Conservation (phyloP, 306 rosid genomes). For the Cucurbita pepo region DNA sequence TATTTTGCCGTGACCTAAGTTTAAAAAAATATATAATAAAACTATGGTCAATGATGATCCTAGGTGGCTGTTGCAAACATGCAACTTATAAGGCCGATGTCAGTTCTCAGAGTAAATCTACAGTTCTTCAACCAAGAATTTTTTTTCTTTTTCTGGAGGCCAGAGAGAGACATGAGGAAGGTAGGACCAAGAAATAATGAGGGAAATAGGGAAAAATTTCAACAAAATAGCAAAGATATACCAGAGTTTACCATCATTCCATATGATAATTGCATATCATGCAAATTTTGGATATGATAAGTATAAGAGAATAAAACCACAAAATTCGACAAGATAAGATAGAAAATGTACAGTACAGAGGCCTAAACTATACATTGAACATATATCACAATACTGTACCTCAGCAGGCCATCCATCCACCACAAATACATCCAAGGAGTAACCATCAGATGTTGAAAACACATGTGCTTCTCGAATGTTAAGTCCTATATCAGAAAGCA, state of each 20-base stretch:
- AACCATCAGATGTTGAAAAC: conserved; percentile 48
- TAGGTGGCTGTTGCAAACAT: not conserved
- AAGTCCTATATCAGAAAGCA: conserved; percentile 51
- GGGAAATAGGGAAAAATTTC: not conserved
- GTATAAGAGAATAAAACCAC: not conserved
- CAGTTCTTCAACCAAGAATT: not conserved
- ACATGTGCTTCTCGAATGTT: conserved; percentile 62
- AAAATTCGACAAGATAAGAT: not conserved
- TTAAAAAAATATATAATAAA: too few relatives aligned
- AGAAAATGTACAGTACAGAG: not conserved
- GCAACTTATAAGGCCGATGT: not conserved
- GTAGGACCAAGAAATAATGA: not conserved
- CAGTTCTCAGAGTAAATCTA: not conserved
- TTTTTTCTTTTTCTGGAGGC: too few relatives aligned
- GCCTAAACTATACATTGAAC: not conserved
- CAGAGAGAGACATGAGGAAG: not conserved
- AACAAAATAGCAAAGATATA: not conserved
- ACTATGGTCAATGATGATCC: too few relatives aligned
- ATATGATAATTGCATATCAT: not conserved
- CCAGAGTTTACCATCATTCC: not conserved
- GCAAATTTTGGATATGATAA: not conserved
- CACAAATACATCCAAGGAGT: conserved; percentile 41
- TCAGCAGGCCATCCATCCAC: conserved; percentile 59
- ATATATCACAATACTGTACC: conserved; percentile 19
- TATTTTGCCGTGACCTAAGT: too few relatives aligned